Percentiles rank a stretch among this genome's conserved stretches.
Evolutionary conservation across 2,329 filamentous ascomycete genomes (phyloP).

Genomic region (Colletotrichum horii): DNA sequence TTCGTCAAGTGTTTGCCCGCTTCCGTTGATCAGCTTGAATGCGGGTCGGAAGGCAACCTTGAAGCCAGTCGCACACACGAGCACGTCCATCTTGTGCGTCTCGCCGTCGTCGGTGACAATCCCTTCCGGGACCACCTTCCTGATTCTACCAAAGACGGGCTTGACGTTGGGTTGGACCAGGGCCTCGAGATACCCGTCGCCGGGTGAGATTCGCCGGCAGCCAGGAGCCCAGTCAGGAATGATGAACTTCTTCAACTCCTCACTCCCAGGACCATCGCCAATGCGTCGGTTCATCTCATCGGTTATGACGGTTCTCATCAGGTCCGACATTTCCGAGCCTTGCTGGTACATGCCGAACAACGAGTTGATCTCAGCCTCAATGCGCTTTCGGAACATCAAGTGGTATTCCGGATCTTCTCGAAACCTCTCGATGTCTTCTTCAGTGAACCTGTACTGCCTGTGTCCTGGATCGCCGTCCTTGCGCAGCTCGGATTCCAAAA

Average conservation of each 20-base stretch:
- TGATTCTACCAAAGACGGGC: constrained; percentile 43
- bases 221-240: constrained; percentile 49
- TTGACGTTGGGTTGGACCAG: constrained; percentile 48
- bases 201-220: constrained; percentile 46
- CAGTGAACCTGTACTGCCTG: constrained; percentile 42
- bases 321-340: constrained; percentile 43
- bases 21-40: constrained; percentile 42
- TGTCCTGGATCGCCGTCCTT: constrained; percentile 36
- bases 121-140: constrained; percentile 36
- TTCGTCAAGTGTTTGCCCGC: constrained; percentile 44
- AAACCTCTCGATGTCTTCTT: constrained; percentile 31
- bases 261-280: constrained; percentile 38
- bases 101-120: constrained; percentile 31
- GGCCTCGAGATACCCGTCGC: constrained; percentile 46
- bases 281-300: constrained; percentile 48
- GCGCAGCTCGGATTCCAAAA: constrained; percentile 26
- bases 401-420: constrained; percentile 43
- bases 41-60: constrained; percentile 42
- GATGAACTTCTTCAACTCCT: constrained; percentile 44
- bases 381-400: constrained; percentile 45
- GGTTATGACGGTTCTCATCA: constrained; percentile 41
- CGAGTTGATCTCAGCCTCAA: constrained; percentile 47
- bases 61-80: constrained; percentile 46
- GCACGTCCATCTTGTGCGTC: constrained; percentile 33
- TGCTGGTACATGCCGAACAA: constrained; percentile 47